Base-by-base conservation (phyloP, 441 rosid species). In the Cnidoscolus chayamansa region DNA sequence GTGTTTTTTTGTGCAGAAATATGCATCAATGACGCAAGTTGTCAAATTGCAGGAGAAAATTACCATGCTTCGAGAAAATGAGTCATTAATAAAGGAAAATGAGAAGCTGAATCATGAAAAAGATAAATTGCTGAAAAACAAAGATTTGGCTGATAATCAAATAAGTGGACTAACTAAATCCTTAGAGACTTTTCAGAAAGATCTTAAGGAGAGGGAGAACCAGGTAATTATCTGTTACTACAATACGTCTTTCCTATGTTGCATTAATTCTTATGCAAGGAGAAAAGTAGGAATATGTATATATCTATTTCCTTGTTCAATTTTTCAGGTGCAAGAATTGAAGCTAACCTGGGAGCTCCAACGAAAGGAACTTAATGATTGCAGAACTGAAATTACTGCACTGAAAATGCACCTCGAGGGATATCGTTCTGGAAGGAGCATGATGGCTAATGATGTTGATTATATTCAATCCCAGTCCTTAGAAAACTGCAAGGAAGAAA, bases 381-480 rank as follows among this genome's bases (percentile, higher is more conserved):
- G 92, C 84, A 89, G 94, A 77, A 88, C 94, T 78, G 99, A 94
- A 82, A 90, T 94, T 66, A 90, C 98, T 68, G 79, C 94, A 81
- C 85, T 92, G 76, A 94, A 92, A 84, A 87, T 90, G 98, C 91
- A 88, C 67, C 84, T 94, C 17, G 98, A 90, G 83, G 96, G 96
- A 79, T 89, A 84, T 80, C 85, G 74, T 80, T 85, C 89, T 74
- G 85, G 81, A 62, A 83, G 72, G 78, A 81, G 79, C 81, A 50
- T 74, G 63, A 77, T 81, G 57, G 74, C 78, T 64, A 76, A 68
- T 81, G 89, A 89, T 80, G 79, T 77, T 56, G 84, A 81, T 68
- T 76, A 68, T 80, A 79, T 72, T 74, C 89, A 84, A 73, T 80
- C 83, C 63, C 92, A 85, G 50, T 71, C 89, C 57, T 72, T 72